Evolutionary conservation across 768 basidiomycete genomes (phyloP), one percentile per base, ranked within the genome.

Genomic region (Hydnomerulius pinastri): DNA sequence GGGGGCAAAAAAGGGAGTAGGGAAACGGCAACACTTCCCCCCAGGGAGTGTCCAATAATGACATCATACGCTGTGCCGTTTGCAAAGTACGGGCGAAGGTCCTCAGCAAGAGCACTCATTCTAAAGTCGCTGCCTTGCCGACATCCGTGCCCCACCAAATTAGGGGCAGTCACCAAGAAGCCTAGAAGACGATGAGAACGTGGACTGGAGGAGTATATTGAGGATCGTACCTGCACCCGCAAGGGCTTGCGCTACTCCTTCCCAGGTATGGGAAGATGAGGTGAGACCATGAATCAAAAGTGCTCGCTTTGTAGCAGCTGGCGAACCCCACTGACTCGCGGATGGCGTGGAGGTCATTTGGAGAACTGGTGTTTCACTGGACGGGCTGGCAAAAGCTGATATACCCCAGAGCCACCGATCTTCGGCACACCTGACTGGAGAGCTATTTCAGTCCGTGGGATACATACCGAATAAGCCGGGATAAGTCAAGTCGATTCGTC

Each of bases 221-320:
- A 4, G 9, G 15, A n/a, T 23, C 32, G 3, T 37, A 63, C 65
- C 61, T 30, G 20, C 30, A 37, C 21, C 20, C 38, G 38, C 62
- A 36, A 63, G 51, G 1, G 55, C 35, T 8, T 41, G 39, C 2
- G 57, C 65, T 2, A 63, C 45, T 11, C 52, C 43, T 17, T 55
- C 51, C 63, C 65, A 62, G 2, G 53, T 45, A 6, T 54, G 57
- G 1, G 61, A 56, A 2, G 61, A 56, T 1, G 55, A 63, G 18
- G 57, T 44, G 2, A 61, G 13, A 6, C 66, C 65, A n/a, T 67
- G 66, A 36, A 67, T 50, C 21, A 66, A 32, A 3, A 66, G 56
- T 11, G 63, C 65, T 2, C 56, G 57, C 17, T 66, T 65, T 4
- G 46, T 53, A 1, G 66, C 32, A 6, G 54, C 15, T 4, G 64